phyloP scores from a whole-genome alignment of 257 asterid genomes.

The Plectranthus barbatus region DNA sequence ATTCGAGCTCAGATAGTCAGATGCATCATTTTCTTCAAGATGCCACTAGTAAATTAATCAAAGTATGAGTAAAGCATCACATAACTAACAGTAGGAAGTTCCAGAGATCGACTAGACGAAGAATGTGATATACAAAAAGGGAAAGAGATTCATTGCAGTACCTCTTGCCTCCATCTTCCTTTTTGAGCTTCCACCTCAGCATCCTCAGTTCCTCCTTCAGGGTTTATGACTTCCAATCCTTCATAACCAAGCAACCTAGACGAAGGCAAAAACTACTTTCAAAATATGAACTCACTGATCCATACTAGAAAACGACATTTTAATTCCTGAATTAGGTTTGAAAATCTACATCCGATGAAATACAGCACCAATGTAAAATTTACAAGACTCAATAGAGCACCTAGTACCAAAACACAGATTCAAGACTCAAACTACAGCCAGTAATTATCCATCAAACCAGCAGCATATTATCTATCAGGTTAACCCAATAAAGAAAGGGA shows the following conservation, averaged over 20 bases:
- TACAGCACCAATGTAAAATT: not conserved
- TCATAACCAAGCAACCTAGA: conserved; percentile 79
- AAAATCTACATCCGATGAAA: no score
- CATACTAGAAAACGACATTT: not conserved
- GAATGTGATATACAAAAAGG: not conserved
- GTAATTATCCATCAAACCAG: not conserved
- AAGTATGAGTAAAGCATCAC: not conserved
- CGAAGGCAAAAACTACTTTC: conserved; percentile 11
- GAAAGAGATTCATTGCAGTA: not conserved
- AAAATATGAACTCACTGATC: not conserved
- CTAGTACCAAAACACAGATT: not conserved
- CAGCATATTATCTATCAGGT: not conserved
- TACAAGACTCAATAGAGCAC: not conserved
- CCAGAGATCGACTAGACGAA: not conserved
- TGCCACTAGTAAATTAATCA: not conserved
- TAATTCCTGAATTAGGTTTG: not conserved
- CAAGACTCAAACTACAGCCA: not conserved
- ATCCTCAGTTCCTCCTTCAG: conserved; percentile 97
- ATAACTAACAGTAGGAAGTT: not conserved
- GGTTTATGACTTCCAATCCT: conserved; percentile 95
- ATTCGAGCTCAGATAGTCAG: not conserved
- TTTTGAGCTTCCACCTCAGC: conserved; percentile 90
- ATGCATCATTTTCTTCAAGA: not conserved
- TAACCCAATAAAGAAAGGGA: not conserved
- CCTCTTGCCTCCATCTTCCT: conserved; percentile 96